Conservation (phyloP, 2,329 filamentous ascomycete genomes). For the Hymenoscyphus fraxineus region DNA sequence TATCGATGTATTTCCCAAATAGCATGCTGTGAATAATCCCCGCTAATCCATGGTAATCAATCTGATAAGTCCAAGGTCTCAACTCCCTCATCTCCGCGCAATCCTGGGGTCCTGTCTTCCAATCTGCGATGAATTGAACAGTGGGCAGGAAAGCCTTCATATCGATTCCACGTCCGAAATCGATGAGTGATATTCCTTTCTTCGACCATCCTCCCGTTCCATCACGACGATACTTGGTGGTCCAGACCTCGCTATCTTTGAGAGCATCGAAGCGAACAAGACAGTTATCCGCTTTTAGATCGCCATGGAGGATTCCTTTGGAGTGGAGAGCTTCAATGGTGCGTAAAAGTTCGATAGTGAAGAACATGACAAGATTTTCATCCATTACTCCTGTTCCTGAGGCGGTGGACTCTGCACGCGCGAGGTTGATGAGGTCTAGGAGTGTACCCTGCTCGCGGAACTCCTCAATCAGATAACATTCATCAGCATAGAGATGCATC, state of each 20-base stretch:
- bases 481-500: conserved; percentile 85
- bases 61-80: conserved; percentile 94
- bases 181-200: conserved; percentile 82
- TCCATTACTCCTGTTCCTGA: conserved; percentile 68
- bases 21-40: conserved; percentile 84
- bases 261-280: conserved; percentile 72
- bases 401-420: conserved; percentile 62
- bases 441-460: conserved; percentile 87
- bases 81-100: conserved; percentile 95
- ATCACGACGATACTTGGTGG: conserved; percentile 64
- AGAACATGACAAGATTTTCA: conserved; percentile 91
- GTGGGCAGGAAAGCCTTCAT: conserved; percentile 76
- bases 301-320: conserved; percentile 79
- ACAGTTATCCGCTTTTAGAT: conserved; percentile 94
- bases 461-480: conserved; percentile 84
- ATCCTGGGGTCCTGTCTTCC: conserved; percentile 82
- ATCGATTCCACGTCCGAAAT: conserved; percentile 92
- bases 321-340: conserved; percentile 83
- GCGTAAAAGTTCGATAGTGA: conserved; percentile 84
- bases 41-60: conserved; percentile 91
- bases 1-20: conserved; percentile 94
- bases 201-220: conserved; percentile 74
- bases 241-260: conserved; percentile 46
- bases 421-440: conserved; percentile 89
- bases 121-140: conserved; percentile 90